A percentile compares a stretch with the other conserved stretches of the same genome.
Evolutionary conservation across 1,139 yeast species (phyloP).

Genomic region (Scheffersomyces lignicola): DNA sequence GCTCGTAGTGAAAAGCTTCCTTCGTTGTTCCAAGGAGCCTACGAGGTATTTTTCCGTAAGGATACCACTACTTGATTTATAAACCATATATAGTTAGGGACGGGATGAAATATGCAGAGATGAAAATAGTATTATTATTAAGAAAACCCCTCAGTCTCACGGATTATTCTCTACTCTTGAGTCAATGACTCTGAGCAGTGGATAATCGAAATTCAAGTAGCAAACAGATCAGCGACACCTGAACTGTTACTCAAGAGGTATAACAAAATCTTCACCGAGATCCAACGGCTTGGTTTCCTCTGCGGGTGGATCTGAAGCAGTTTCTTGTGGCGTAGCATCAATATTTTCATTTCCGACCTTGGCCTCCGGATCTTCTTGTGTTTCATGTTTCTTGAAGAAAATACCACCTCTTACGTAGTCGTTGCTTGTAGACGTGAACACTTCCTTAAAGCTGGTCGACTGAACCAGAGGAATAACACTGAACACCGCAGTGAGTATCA

Average conservation of each 20-base stretch:
- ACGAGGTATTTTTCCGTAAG: conserved; percentile 5
- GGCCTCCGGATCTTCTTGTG: neutral
- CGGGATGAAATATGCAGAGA: no score
- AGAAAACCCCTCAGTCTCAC: no score
- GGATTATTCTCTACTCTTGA: no score
- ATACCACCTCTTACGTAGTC: neutral
- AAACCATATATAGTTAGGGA: no score
- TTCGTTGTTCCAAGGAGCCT: conserved; percentile 39
- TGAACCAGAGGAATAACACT: neutral
- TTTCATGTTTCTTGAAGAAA: neutral
- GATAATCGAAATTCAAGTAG: no score
- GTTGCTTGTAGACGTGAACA: neutral
- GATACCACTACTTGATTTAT: neutral
- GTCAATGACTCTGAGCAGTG: no score
- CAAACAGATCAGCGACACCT: no score
- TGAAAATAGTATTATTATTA: no score
- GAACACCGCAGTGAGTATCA: conserved; percentile 4
- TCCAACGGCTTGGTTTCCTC: neutral
- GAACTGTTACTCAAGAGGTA: no score
- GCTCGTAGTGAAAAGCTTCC: conserved; percentile 32
- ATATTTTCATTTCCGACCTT: neutral
- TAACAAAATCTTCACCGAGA: neutral
- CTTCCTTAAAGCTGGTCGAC: neutral
- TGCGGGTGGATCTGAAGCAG: neutral
- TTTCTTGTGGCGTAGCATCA: neutral